Conservation (phyloP, 106 monocot species). For the Apostasia shenzhenica region DNA sequence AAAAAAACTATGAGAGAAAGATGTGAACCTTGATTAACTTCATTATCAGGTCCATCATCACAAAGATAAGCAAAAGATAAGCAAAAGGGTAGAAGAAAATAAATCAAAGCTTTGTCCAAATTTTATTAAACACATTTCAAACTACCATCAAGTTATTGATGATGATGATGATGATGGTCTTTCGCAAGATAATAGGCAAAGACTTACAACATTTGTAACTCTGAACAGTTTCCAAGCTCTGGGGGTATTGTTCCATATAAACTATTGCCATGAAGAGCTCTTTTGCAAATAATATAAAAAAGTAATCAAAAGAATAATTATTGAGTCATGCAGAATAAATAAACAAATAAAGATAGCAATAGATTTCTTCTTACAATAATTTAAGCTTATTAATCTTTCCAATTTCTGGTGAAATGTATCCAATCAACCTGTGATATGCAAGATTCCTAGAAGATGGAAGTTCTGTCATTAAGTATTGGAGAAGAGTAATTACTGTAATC, state of each 20-base stretch:
- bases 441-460: conserved; percentile 50
- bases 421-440: conserved; percentile 73
- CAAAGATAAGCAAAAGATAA: too few species aligned
- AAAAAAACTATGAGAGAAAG: too few species aligned
- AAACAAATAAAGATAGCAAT: conserved; percentile 3
- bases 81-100: too few species aligned
- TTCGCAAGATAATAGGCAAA: neutral
- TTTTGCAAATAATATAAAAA: conserved; percentile 15
- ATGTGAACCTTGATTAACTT: too few species aligned
- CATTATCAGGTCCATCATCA: too few species aligned
- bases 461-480: conserved; percentile 1
- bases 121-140: too few species aligned
- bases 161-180: too few species aligned
- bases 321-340: neutral
- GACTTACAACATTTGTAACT: conserved; percentile 80
- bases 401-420: conserved; percentile 78
- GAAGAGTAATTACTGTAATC: neutral
- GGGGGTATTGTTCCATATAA: conserved; percentile 87
- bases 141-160: too few species aligned
- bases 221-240: conserved; percentile 80
- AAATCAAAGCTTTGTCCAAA: too few species aligned
- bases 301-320: neutral
- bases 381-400: conserved; percentile 73
- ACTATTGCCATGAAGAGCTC: conserved; percentile 82
- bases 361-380: conserved; percentile 47